phyloP scores from a whole-genome alignment of 2,329 filamentous ascomycete species.

The Botrytis sinoallii region DNA sequence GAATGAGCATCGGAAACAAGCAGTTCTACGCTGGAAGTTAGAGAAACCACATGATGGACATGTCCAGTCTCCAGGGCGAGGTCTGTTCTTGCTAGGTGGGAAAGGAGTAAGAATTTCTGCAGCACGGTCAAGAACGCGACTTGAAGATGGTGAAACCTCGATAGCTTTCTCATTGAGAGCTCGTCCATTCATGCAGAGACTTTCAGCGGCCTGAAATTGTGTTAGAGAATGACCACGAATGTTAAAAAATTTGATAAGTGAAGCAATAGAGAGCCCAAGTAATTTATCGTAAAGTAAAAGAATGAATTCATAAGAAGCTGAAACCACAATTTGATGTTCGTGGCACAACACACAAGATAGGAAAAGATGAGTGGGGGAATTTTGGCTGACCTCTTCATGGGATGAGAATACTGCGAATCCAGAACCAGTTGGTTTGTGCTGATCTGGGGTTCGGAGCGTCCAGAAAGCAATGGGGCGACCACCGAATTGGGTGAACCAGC shows the following conservation, averaged over 20 bases:
- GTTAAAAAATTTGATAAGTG: constrained; percentile 35
- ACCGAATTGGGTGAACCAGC: constrained; percentile 99
- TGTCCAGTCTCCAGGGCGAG: constrained; percentile 96
- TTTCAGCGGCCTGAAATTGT: constrained; percentile 77
- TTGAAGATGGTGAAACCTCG: constrained; percentile 96
- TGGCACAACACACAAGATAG: constrained; percentile 34
- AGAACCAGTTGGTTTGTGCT: constrained; percentile 98
- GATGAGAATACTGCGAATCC: constrained; percentile 98
- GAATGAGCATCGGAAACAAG: constrained; percentile 98
- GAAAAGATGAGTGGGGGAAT: constrained; percentile 30
- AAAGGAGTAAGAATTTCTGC: constrained; percentile 96
- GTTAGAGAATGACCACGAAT: constrained; percentile 38
- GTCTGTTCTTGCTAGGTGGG: constrained; percentile 96
- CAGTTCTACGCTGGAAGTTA: constrained; percentile 97
- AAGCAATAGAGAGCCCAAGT: constrained; percentile 22
- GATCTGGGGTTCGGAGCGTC: constrained; percentile 95
- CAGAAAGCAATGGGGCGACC: constrained; percentile 98
- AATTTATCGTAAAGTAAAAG: constrained; percentile 36
- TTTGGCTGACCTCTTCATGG: constrained; percentile 79
- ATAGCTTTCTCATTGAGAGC: constrained; percentile 98
- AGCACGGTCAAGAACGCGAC: constrained; percentile 89
- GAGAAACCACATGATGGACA: constrained; percentile 98
- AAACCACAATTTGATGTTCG: constrained; percentile 31
- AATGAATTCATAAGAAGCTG: constrained; percentile 33
- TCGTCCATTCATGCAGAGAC: constrained; percentile 97